phyloP scores from a whole-genome alignment of 805 yeast genomes.

The Ogataea parapolymorpha region DNA sequence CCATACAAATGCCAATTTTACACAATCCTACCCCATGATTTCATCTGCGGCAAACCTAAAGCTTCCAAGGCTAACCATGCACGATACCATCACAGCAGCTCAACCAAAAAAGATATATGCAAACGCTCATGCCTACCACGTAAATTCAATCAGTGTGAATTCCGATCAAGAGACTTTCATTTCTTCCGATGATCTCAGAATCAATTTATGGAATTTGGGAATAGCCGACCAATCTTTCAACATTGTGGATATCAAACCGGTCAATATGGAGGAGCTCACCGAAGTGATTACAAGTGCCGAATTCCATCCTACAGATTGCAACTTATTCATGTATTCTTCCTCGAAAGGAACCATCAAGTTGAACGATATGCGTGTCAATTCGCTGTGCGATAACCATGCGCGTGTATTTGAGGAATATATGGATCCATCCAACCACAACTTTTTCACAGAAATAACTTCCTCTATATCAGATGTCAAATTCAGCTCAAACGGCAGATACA shows the following conservation, averaged over 20 bases:
- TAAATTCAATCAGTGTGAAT: conserved; percentile 91
- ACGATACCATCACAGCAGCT: conserved; percentile 93
- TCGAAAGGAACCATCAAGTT: conserved; percentile 94
- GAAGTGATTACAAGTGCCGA: conserved; percentile 97
- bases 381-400: conserved; percentile 88
- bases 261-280: conserved; percentile 97
- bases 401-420: conserved; percentile 87
- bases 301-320: conserved; percentile 91
- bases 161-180: conserved; percentile 95
- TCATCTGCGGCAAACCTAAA: conserved; percentile 44
- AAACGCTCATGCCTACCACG: conserved; percentile 98
- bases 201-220: conserved; percentile 92
- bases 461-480: conserved; percentile 92
- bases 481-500: conserved; percentile 86
- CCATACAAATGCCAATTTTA: conserved; percentile 24
- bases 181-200: conserved; percentile 89
- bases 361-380: conserved; percentile 94
- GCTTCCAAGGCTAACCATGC: conserved; percentile 86
- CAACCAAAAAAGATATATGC: conserved; percentile 88
- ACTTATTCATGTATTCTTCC: conserved; percentile 90
- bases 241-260: conserved; percentile 96
- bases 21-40: conserved; percentile 16
- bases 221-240: conserved; percentile 94
- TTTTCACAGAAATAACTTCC: conserved; percentile 95
- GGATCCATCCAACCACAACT: conserved; percentile 90